Conservation (phyloP, 2,329 filamentous ascomycete species). For the Sporothrix inflata region DNA sequence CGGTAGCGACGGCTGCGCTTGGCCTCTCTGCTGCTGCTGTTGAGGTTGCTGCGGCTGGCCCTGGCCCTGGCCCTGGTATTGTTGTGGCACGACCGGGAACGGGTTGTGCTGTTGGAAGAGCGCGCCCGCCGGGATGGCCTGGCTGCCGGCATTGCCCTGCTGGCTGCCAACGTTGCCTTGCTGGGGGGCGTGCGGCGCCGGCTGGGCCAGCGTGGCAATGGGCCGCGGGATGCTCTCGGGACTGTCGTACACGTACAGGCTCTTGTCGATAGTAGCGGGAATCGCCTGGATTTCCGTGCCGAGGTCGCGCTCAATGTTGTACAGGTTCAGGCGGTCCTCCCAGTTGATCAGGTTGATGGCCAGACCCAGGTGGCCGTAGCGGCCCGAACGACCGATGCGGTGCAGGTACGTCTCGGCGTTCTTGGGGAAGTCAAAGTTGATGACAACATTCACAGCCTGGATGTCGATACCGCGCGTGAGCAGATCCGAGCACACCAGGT, state of each 20-base stretch:
- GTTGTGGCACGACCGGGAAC: background rate
- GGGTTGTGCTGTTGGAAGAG: slow-evolving; percentile 19
- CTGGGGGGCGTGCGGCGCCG: slow-evolving; percentile 19
- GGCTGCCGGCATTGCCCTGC: background rate
- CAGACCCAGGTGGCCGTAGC: slow-evolving; percentile 94
- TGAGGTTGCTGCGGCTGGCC: slow-evolving; percentile 21
- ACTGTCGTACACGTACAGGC: slow-evolving; percentile 95
- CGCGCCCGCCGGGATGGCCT: background rate
- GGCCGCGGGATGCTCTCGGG: slow-evolving; percentile 93
- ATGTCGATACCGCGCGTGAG: slow-evolving; percentile 99
- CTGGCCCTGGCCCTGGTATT: slow-evolving; percentile 7
- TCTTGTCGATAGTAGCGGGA: slow-evolving; percentile 92
- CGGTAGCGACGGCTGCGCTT: slow-evolving; percentile 32
- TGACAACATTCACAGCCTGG: slow-evolving; percentile 98
- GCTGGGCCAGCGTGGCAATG: slow-evolving; percentile 52
- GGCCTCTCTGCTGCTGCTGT: slow-evolving; percentile 24
- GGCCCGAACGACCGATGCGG: slow-evolving; percentile 94
- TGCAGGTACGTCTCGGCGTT: slow-evolving; percentile 99
- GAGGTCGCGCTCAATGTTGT: slow-evolving; percentile 96
- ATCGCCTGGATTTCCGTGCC: slow-evolving; percentile 99
- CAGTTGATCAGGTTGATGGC: slow-evolving; percentile 99
- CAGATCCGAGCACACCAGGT: slow-evolving; percentile 96
- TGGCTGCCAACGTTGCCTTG: slow-evolving; percentile 8
- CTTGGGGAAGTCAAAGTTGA: slow-evolving; percentile 99
- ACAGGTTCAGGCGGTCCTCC: slow-evolving; percentile 98